Conservation (phyloP, 805 yeast species). For the Tetrapisispora phaffii region DNA sequence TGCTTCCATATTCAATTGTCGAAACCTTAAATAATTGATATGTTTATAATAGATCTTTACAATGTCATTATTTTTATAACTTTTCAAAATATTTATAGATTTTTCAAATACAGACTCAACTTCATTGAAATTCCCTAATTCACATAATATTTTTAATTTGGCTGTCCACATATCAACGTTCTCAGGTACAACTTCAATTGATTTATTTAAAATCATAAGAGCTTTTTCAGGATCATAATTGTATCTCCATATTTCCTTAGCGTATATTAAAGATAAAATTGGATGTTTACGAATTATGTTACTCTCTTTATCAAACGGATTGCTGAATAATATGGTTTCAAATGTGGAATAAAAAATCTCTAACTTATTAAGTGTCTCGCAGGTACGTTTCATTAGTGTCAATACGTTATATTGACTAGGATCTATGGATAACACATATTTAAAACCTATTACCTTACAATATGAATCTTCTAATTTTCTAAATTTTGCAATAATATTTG, state of each 20-base stretch:
- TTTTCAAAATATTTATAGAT: conserved; percentile 27
- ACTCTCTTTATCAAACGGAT: neutral
- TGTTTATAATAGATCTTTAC: conserved; percentile 55
- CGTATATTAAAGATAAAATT: conserved; percentile 54
- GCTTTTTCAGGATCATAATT: conserved; percentile 43
- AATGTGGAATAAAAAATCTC: conserved; percentile 37
- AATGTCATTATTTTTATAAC: conserved; percentile 10
- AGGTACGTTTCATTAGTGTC: conserved; percentile 36
- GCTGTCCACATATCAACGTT: conserved; percentile 61
- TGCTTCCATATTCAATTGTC: conserved; percentile 31
- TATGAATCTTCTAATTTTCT: conserved; percentile 10
- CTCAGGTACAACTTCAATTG: conserved; percentile 35
- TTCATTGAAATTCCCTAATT: conserved; percentile 28
- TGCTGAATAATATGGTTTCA: conserved; percentile 39
- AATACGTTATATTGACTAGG: conserved; percentile 43
- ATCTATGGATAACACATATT: conserved; percentile 32
- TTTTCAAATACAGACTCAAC: conserved; percentile 27
- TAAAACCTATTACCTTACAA: conserved; percentile 36
- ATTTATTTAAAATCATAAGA: conserved; percentile 40
- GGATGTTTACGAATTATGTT: conserved; percentile 39
- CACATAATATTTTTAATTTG: conserved; percentile 52
- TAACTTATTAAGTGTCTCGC: conserved; percentile 23
- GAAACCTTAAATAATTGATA: conserved; percentile 41
- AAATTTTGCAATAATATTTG: conserved; percentile 14
- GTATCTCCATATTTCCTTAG: conserved; percentile 55